A percentile compares a stretch with the other conserved stretches of the same genome.
Conservation (phyloP, 2,329 filamentous ascomycete species). For the Colletotrichum limetticola region DNA sequence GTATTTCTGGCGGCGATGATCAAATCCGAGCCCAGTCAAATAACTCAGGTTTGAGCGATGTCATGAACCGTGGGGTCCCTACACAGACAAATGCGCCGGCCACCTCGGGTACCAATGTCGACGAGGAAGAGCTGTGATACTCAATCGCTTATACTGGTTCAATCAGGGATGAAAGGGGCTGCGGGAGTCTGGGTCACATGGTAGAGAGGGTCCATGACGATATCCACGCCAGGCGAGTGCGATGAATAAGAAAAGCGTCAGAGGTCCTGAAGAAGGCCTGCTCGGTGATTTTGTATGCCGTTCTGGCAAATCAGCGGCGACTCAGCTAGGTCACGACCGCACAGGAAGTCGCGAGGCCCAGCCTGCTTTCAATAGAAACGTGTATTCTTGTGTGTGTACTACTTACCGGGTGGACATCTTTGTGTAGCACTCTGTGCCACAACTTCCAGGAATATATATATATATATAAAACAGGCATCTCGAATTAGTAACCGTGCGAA, state of each 20-base stretch:
- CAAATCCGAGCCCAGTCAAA: not conserved
- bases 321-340: not conserved
- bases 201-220: not conserved
- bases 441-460: too few species aligned
- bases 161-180: not conserved
- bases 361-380: not conserved
- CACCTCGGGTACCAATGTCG: not conserved
- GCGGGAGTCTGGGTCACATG: not conserved
- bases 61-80: not conserved
- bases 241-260: not conserved
- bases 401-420: too few species aligned
- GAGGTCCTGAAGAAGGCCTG: not conserved
- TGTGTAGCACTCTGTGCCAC: too few species aligned
- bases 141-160: not conserved
- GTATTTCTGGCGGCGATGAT: slow-evolving; percentile 22
- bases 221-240: not conserved
- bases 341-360: not conserved
- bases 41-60: not conserved
- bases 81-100: not conserved
- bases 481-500: not conserved
- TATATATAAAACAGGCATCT: too few species aligned
- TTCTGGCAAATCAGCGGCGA: not conserved
- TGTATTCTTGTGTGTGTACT: not conserved
- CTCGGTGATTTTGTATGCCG: not conserved
- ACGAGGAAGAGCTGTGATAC: slow-evolving; percentile 32